Evolutionary conservation across 2,329 filamentous ascomycete genomes (phyloP).

Genomic region (Trematosphaeria pertusa): DNA sequence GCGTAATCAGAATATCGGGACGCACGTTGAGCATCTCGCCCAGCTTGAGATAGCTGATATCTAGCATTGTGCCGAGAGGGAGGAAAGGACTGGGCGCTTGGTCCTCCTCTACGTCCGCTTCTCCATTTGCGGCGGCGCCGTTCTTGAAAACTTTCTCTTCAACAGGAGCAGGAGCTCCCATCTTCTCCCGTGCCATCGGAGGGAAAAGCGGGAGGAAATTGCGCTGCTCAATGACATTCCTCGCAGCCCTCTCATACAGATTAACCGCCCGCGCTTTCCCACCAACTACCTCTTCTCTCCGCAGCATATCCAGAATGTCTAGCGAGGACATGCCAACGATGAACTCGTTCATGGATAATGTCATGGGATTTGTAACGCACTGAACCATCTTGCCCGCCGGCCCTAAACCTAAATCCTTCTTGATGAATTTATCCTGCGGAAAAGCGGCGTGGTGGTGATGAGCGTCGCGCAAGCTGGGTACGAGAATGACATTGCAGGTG

Average conservation of each 20-base stretch:
- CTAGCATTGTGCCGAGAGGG: conserved; percentile 74
- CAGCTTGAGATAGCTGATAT: conserved; percentile 83
- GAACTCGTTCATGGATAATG: conserved; percentile 85
- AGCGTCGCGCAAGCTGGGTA: conserved; percentile 83
- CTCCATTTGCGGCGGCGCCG: conserved; percentile 36
- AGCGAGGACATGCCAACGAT: conserved; percentile 82
- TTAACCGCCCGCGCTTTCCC: conserved; percentile 64
- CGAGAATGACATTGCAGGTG: conserved; percentile 79
- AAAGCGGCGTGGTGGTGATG: conserved; percentile 85
- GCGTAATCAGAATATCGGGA: conserved; percentile 84
- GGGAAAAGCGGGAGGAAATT: conserved; percentile 93
- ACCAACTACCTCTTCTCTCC: conserved; percentile 72
- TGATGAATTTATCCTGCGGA: conserved; percentile 77
- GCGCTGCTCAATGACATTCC: conserved; percentile 84
- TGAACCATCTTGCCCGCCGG: conserved; percentile 66
- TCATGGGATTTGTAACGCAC: conserved; percentile 90
- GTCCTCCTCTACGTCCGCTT: conserved; percentile 61
- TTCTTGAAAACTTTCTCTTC: conserved; percentile 63
- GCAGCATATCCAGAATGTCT: conserved; percentile 82
- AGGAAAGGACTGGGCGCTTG: conserved; percentile 47
- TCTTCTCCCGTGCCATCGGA: conserved; percentile 70
- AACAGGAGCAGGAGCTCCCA: conserved; percentile 58
- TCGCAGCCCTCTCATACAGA: conserved; percentile 72
- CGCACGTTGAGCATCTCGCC: conserved; percentile 88
- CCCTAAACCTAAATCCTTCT: conserved; percentile 75